Conservation (phyloP, 2,329 filamentous ascomycete genomes). For the Fusarium decemcellulare region DNA sequence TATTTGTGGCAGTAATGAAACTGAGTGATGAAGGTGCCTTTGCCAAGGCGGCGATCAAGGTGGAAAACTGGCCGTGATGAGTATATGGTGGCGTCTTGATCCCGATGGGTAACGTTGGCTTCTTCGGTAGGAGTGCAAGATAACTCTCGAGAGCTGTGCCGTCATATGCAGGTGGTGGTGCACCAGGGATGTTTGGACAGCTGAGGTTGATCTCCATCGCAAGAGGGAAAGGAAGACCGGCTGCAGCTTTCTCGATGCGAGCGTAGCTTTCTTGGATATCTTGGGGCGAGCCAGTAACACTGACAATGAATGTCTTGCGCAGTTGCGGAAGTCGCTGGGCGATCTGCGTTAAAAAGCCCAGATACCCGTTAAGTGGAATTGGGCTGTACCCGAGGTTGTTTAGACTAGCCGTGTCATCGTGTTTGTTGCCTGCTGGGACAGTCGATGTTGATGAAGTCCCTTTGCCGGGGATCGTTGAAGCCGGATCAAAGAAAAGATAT, state of each 20-base stretch:
- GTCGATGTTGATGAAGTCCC: slow-evolving; percentile 35
- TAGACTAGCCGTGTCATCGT: slow-evolving; percentile 60
- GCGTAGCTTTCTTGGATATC: slow-evolving; percentile 72
- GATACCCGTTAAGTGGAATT: slow-evolving; percentile 69
- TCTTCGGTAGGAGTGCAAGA: slow-evolving; percentile 60
- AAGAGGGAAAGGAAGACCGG: slow-evolving; percentile 62
- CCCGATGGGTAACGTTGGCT: slow-evolving; percentile 63
- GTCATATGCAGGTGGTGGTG: slow-evolving; percentile 80
- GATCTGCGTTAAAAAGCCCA: slow-evolving; percentile 68
- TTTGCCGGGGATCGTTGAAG: slow-evolving; percentile 42
- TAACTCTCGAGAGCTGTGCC: slow-evolving; percentile 66
- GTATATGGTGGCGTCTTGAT: slow-evolving; percentile 86
- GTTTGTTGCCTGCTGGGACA: slow-evolving; percentile 38
- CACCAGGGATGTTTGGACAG: slow-evolving; percentile 80
- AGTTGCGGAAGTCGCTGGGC: slow-evolving; percentile 40
- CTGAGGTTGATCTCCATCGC: slow-evolving; percentile 84
- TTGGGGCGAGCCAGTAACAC: slow-evolving; percentile 74
- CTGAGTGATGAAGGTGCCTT: slow-evolving; percentile 57
- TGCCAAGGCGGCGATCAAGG: slow-evolving; percentile 66
- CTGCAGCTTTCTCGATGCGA: slow-evolving; percentile 58
- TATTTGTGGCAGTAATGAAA: slow-evolving; percentile 84
- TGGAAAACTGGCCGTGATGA: slow-evolving; percentile 74
- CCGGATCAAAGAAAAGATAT: slow-evolving; percentile 74
- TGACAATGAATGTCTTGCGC: slow-evolving; percentile 76
- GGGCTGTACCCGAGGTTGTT: slow-evolving; percentile 86